Evolutionary conservation across 2,329 filamentous ascomycete genomes (phyloP).

Genomic region (Sclerotinia minor): DNA sequence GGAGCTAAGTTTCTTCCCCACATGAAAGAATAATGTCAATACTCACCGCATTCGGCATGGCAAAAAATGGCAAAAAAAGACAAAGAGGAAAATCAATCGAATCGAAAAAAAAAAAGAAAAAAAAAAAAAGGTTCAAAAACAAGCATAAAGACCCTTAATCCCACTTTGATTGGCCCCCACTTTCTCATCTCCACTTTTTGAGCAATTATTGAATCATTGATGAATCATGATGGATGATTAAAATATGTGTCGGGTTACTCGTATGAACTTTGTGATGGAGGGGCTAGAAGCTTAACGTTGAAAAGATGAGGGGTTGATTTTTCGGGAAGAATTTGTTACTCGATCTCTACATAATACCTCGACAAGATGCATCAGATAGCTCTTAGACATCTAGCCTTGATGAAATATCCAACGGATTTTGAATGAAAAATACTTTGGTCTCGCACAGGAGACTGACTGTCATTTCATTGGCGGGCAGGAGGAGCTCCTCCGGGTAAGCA

Average conservation of each 20-base stretch:
- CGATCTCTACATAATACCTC: too few relatives aligned
- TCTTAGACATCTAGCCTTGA: too few relatives aligned
- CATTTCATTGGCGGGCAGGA: background rate
- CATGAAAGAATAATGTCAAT: background rate
- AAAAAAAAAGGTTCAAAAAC: background rate
- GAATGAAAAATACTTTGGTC: too few relatives aligned
- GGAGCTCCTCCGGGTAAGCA: background rate
- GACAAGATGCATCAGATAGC: too few relatives aligned
- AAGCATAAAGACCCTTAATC: background rate
- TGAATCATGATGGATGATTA: background rate
- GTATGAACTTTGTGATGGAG: constrained; percentile 4
- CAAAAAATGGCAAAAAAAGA: background rate
- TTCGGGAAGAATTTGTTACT: background rate
- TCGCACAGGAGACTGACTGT: background rate
- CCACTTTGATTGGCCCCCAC: constrained; percentile 3
- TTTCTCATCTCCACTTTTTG: background rate
- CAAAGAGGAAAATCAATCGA: too few relatives aligned
- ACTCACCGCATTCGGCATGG: background rate
- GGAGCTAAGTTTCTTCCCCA: background rate
- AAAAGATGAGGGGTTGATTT: constrained; percentile 7
- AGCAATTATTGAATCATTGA: background rate
- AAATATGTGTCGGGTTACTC: too few relatives aligned
- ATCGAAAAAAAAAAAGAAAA: background rate
- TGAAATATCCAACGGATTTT: too few relatives aligned
- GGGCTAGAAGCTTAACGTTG: constrained; percentile 9